phyloP scores from a whole-genome alignment of 208 protist genomes.

The Leishmania martiniquensis region DNA sequence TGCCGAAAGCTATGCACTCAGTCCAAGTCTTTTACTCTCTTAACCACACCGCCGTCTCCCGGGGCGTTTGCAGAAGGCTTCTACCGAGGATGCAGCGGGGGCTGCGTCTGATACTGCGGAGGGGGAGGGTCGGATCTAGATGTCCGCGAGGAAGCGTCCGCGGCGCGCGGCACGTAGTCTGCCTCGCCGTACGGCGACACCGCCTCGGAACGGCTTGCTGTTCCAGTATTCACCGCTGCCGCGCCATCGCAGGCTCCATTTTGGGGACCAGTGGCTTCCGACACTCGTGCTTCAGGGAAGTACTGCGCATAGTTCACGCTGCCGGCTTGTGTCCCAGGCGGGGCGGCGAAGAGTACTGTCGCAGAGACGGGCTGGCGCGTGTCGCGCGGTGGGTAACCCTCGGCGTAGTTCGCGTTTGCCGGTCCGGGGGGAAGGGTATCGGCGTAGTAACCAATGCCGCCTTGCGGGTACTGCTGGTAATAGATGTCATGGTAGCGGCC shows the following conservation, averaged over 20 bases:
- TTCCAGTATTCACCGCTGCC: background rate
- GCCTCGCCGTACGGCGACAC: constrained; percentile 23
- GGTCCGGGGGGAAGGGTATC: background rate
- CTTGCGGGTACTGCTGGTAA: constrained; percentile 16
- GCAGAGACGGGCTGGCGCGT: background rate
- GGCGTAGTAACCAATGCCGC: background rate
- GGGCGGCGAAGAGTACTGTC: constrained; percentile 19
- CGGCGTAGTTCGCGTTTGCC: background rate
- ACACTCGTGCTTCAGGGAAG: constrained; percentile 24
- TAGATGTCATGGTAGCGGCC: constrained; percentile 4
- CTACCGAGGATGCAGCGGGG: background rate
- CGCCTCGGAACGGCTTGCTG: background rate
- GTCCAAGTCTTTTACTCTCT: background rate
- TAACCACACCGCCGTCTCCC: background rate
- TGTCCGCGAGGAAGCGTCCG: background rate
- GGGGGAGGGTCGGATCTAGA: background rate
- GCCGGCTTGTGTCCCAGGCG: background rate
- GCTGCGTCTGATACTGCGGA: background rate
- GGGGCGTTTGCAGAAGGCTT: background rate
- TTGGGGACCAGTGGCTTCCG: background rate
- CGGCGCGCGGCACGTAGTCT: constrained; percentile 12
- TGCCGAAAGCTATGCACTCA: background rate
- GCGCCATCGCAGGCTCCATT: background rate
- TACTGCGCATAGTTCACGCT: background rate
- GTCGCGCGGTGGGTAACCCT: background rate